Evolutionary conservation across 257 asterid genomes (phyloP).

Genomic region (Henckelia pumila): DNA sequence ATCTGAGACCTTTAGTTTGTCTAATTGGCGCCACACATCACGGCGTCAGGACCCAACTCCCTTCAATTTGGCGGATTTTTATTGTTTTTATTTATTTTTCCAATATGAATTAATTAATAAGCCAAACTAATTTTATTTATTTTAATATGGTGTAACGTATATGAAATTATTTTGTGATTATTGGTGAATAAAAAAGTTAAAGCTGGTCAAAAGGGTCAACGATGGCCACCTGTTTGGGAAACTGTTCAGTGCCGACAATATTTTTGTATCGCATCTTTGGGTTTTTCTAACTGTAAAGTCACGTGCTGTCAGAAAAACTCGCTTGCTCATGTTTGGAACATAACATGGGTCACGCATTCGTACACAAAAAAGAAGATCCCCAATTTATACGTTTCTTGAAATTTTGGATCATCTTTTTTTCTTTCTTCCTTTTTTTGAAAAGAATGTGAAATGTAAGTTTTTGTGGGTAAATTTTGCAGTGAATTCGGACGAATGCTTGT

Average conservation of each 20-base stretch:
- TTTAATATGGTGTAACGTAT: too few relatives aligned
- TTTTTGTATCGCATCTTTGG: too few relatives aligned
- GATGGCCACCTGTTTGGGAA: background rate
- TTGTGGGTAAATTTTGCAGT: constrained; percentile 46
- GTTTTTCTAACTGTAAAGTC: background rate
- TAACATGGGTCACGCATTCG: background rate
- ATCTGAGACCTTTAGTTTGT: constrained; percentile 7
- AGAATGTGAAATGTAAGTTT: background rate
- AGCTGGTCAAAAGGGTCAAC: background rate
- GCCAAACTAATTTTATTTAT: too few relatives aligned
- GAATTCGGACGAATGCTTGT: constrained; percentile 77
- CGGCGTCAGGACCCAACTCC: constrained; percentile 15
- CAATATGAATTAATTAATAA: background rate
- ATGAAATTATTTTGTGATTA: too few relatives aligned
- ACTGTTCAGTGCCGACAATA: background rate
- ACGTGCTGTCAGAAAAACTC: constrained; percentile 9
- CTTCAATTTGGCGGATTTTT: background rate
- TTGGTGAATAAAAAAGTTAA: background rate
- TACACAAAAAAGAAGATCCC: background rate
- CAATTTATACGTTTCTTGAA: background rate
- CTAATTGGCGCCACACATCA: constrained; percentile 25
- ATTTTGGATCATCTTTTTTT: background rate
- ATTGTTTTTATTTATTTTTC: background rate
- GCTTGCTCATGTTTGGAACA: constrained; percentile 24
- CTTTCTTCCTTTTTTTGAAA: too few relatives aligned